Base-by-base conservation (phyloP, 2,329 filamentous ascomycete genomes). In the Rhynchosporium secalis region DNA sequence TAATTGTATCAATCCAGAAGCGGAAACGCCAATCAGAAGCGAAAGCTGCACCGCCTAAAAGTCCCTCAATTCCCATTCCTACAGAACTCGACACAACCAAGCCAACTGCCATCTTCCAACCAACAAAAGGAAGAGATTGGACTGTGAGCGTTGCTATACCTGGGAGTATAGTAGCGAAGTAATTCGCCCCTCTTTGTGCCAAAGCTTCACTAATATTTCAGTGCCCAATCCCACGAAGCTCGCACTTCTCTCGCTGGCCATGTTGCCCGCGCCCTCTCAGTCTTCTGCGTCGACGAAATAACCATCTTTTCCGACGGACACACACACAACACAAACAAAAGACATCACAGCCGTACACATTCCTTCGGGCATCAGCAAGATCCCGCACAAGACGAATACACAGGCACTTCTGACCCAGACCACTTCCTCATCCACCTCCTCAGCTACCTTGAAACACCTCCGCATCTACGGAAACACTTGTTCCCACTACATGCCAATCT, bases 241-340 rank as follows among this genome's bases (percentile, higher is more conserved):
- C 88, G 91, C 73, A 91, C 88, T 41, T 81, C 83, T 54, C 80
- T 90, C 54, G 88, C 87, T 1, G 90, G 89, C 7, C 87, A 89
- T 66, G 87, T 96, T 58, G 91, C 91, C 5, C 89, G 92, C 58
- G 90, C 91, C 40, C 83, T 92, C 57, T 89, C 90, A 65, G 88
- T 96, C 66, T 96, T 95, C 77, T 88, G 85, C 71, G 83, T 96
- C 68, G 92, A 96, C 73, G 92, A 96, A 76, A 82, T 96, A 36
- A 81, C 96, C 56, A 79, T 96, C 60, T 96, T 90, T 75, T 86
- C 94, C 72, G 92, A 96, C 76, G 82, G 81, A n/a, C 77, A 81
- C 60, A 48, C 66, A 41, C 66, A 74, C 62, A 56, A 68, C 55
- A 61, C 66, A 20, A 54, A 67, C n/a, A 68, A 69, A 70, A 57